Evolutionary conservation across 1,284 basidiomycete species (phyloP), one percentile per base, ranked within the genome.

Genomic region (Sporisorium scitamineum): DNA sequence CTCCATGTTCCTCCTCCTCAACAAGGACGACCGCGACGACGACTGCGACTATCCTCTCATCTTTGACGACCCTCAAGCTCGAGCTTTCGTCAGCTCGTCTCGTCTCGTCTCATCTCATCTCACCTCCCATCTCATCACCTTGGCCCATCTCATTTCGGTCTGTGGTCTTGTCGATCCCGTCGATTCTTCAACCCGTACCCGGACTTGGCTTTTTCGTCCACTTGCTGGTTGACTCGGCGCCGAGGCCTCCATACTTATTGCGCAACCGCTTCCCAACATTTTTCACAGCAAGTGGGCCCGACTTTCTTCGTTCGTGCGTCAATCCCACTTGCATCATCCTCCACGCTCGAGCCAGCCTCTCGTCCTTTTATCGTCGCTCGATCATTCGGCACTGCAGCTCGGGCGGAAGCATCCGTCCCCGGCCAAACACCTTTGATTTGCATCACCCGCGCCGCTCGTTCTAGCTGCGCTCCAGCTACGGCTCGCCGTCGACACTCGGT

Each of bases 121-220:
- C 27, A 42, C n/a, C 13, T 32, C 42, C 27, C 26, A 2, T 14
- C 20, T 24, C 32, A 20, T 29, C 45, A 26, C 22, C 26, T 29
- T n/a, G n/a, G n/a, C n/a, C 9, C 18, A 3, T 53, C 20, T 26
- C 52, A 27, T 53, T 34, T 52, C 50, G 22, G 13, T 11, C 34
- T 45, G 54, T 56, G 54, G 31, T 42, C 45, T 45, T 8, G 29
- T 45, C 54, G 42, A 47, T 45, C 31, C 54, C 39, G 29, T 42
- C 41, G 6, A 24, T 11, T 2, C 31, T 16, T 27, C n/a, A n/a
- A n/a, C n/a, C 54, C 37, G 2, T n/a, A 45, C 18, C 54, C 31
- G 41, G 20, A n/a, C 14, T 44, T 24, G 20, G 29, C 11, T 16
- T 29, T 20, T 26, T 54, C 53, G 5, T 26, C 39, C 18, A 20